phyloP scores from a whole-genome alignment of 768 basidiomycete species.

The Mycena epipterygia region DNA sequence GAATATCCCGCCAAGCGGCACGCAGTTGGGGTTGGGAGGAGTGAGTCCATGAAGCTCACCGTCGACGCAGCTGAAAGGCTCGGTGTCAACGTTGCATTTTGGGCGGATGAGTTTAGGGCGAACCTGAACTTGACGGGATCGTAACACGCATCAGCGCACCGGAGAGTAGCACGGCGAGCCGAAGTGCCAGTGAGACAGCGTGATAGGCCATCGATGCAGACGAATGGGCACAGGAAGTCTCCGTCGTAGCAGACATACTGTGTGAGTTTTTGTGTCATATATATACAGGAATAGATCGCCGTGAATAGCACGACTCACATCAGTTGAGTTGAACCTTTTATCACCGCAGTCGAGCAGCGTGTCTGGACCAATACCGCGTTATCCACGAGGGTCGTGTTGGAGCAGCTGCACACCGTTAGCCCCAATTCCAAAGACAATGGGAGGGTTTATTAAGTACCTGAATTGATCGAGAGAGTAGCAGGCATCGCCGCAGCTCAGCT shows the following conservation, averaged over 20 bases:
- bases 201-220: slow-evolving; percentile 5
- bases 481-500: slow-evolving; percentile 8
- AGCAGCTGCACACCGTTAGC: slow-evolving; percentile 13
- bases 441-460: slow-evolving; percentile 7
- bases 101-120: slow-evolving; percentile 8
- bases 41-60: neutral
- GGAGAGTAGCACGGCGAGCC: neutral
- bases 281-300: slow-evolving; percentile 12
- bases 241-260: slow-evolving; percentile 10
- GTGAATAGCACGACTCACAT: slow-evolving; percentile 12
- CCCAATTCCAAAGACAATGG: slow-evolving; percentile 2
- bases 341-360: slow-evolving; percentile 13
- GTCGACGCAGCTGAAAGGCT: slow-evolving; percentile 6
- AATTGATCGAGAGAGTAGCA: slow-evolving; percentile 7
- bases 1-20: slow-evolving; percentile 10
- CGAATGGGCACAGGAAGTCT: slow-evolving; percentile 3
- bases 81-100: slow-evolving; percentile 3
- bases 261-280: slow-evolving; percentile 11
- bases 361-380: slow-evolving; percentile 3
- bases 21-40: slow-evolving; percentile 7
- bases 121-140: slow-evolving; percentile 8
- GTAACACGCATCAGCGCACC: slow-evolving; percentile 12
- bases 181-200: neutral
- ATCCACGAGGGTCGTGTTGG: slow-evolving; percentile 15
- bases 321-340: slow-evolving; percentile 1